Conservation (phyloP, 2,329 filamentous ascomycete species). For the Epichloe glyceriae region DNA sequence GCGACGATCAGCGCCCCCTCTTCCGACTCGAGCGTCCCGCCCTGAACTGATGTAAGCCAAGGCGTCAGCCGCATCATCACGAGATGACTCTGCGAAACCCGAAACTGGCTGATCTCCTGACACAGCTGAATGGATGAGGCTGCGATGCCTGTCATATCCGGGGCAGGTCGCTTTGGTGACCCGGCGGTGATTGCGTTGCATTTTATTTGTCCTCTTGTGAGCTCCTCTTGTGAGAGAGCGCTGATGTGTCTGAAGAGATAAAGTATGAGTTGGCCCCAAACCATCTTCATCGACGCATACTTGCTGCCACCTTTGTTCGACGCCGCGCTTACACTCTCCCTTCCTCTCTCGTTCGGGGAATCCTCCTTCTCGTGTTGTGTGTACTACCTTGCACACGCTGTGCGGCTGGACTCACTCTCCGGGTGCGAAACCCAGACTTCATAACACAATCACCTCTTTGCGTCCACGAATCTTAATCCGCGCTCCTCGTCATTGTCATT, state of each 20-base stretch:
- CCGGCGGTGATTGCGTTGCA: too few species aligned
- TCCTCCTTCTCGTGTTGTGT: neutral
- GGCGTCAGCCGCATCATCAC: neutral
- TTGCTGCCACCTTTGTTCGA: too few species aligned
- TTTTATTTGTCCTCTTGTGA: too few species aligned
- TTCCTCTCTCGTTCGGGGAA: neutral
- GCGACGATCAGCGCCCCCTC: neutral
- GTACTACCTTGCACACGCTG: neutral
- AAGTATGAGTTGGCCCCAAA: too few species aligned
- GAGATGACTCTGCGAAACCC: neutral
- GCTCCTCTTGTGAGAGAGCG: too few species aligned
- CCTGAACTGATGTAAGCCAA: neutral
- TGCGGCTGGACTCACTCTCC: neutral
- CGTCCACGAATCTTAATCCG: neutral
- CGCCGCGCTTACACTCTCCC: neutral
- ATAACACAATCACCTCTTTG: neutral
- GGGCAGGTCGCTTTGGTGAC: too few species aligned
- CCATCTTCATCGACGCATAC: too few species aligned
- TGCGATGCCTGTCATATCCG: too few species aligned
- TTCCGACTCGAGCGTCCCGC: neutral
- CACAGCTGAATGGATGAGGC: neutral
- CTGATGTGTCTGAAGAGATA: too few species aligned
- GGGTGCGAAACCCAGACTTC: neutral
- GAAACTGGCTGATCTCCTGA: neutral
- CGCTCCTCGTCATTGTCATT: neutral